Evolutionary conservation across 2,329 filamentous ascomycete genomes (phyloP).

Genomic region (Dendrostoma leiphaemia): DNA sequence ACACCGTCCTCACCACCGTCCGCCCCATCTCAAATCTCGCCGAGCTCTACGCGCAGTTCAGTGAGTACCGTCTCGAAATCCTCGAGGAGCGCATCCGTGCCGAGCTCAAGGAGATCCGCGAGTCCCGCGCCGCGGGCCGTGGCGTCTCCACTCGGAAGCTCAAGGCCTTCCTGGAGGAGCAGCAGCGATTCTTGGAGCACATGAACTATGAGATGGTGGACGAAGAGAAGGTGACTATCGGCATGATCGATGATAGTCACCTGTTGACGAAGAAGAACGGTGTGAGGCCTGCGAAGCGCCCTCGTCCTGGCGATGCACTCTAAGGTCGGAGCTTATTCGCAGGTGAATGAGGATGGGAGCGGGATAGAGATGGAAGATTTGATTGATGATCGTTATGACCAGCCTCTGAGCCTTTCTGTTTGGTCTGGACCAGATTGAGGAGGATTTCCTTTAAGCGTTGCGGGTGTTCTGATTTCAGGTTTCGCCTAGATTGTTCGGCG

Average conservation of each 20-base stretch:
- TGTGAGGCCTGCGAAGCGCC: neutral
- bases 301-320: neutral
- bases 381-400: too few species aligned
- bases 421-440: too few species aligned
- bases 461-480: too few species aligned
- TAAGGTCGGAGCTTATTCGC: too few species aligned
- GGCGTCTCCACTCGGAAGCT: conserved; percentile 27
- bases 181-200: conserved; percentile 32
- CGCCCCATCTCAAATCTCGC: conserved; percentile 55
- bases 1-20: conserved; percentile 59
- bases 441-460: too few species aligned
- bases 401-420: too few species aligned
- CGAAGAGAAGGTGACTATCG: conserved; percentile 25
- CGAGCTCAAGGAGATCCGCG: conserved; percentile 42
- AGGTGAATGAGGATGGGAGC: too few species aligned
- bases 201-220: conserved; percentile 34
- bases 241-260: conserved; percentile 25
- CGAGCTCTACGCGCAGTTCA: conserved; percentile 60
- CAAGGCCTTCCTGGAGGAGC: conserved; percentile 31
- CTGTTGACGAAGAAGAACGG: conserved; percentile 12
- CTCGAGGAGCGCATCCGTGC: conserved; percentile 55
- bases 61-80: conserved; percentile 61
- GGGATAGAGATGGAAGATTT: too few species aligned
- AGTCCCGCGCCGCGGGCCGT: conserved; percentile 26
- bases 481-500: too few species aligned